Base-by-base conservation (phyloP, 2,329 filamentous ascomycete species). In the Harringtonia aguacate region DNA sequence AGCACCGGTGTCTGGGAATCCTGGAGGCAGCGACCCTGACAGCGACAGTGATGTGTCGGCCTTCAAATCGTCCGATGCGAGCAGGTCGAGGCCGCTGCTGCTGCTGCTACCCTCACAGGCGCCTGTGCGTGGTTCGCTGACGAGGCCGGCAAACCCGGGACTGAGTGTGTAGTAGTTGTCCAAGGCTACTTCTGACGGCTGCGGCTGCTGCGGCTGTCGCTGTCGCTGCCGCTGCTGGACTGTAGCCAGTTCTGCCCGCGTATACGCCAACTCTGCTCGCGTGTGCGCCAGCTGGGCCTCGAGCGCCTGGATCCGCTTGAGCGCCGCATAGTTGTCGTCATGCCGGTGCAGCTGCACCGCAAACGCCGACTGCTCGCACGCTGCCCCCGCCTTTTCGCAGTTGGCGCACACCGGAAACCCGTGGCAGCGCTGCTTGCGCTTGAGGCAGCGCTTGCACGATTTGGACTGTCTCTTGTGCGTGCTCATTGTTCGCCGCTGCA, bases 381-480 rank as follows among this genome's bases (percentile, higher is more conserved):
- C 31, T 21, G 39, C 35, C 20, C 35, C 33, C 27, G 46, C 46
- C 15, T 44, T 27, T 15, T 48, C 42, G 28, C 46, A 48, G 27
- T 44, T 44, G n/a, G 39, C 22, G 39, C 46, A 48, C 12, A 48
- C 34, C n/a, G 46, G 43, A 8, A 45, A 48, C 31, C 46, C 46
- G 36, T 48, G 40, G 39, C 46, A 48, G 17, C 46, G 46, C 20
- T 45, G 43, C 31, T 48, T 48, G 30, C 46, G 46, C 2, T 36
- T 33, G n/a, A 44, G 34, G 20, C 46, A 48, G 28, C 46, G 42
- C n/a, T 43, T 45, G 39, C 46, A 48, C 13, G 46, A 40, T 39
- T 48, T 48, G 30, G 43, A 43, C 24, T 48, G 43, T 6, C 46
- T 39, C 33, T 29, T 29, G n/a, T 44, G 10, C 10, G 7, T 27